Conservation (phyloP, 768 basidiomycete genomes). For the Kwoniella dendrophila region DNA sequence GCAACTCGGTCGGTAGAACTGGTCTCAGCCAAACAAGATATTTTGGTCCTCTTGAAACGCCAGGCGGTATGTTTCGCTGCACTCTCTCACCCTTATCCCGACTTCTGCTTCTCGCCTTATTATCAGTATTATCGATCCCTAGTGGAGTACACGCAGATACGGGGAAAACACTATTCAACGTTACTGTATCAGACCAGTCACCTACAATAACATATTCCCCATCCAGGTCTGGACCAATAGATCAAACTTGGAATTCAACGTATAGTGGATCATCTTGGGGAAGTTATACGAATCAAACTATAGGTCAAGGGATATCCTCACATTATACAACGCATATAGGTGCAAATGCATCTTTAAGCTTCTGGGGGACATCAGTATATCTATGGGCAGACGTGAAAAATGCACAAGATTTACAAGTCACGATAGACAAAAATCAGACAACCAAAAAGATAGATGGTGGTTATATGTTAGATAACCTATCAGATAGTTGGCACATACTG, state of each 20-base stretch:
- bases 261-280: conserved; percentile 14
- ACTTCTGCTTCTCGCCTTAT: not conserved
- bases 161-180: conserved; percentile 15
- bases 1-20: no score
- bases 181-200: conserved; percentile 23
- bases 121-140: not conserved
- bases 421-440: conserved; percentile 9
- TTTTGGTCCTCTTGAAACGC: not conserved
- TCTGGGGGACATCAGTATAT: conserved; percentile 19
- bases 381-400: conserved; percentile 9
- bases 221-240: not conserved
- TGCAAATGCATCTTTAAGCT: conserved; percentile 15
- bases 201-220: conserved; percentile 22
- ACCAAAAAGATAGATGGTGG: conserved; percentile 1
- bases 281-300: conserved; percentile 6
- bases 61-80: not conserved
- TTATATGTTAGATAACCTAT: not conserved
- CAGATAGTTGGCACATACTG: conserved; percentile 13
- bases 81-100: not conserved
- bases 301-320: conserved; percentile 12
- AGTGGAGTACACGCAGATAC: not conserved
- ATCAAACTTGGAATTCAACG: conserved; percentile 17
- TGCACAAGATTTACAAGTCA: conserved; percentile 3
- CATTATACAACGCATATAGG: conserved; percentile 18
- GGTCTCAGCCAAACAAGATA: no score